Conservation (phyloP, 2,329 filamentous ascomycete species). For the Cucurbitaria berberidis region DNA sequence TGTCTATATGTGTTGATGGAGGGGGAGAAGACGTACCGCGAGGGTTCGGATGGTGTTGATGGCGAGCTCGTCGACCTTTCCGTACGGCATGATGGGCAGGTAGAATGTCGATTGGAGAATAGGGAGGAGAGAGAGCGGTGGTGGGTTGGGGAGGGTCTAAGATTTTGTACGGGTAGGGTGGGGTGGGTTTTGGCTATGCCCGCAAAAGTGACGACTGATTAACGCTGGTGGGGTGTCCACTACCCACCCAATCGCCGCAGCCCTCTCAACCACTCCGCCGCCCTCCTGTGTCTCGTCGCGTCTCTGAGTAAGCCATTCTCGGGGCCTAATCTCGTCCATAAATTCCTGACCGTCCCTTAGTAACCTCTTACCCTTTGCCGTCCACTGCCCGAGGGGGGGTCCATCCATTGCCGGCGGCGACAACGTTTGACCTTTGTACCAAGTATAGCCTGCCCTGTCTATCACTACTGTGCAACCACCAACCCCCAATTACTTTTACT, state of each 20-base stretch:
- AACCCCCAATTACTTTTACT: slow-evolving; percentile 1
- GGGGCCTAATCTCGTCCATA: not conserved
- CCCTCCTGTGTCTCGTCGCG: not conserved
- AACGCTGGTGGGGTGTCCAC: not conserved
- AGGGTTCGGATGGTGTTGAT: slow-evolving; percentile 98
- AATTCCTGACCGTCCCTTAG: slow-evolving; percentile 14
- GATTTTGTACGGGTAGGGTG: slow-evolving; percentile 29
- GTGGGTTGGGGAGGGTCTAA: slow-evolving; percentile 11
- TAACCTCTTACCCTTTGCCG: slow-evolving; percentile 11
- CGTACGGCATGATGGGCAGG: slow-evolving; percentile 77
- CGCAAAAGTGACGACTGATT: slow-evolving; percentile 1
- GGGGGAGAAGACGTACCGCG: slow-evolving; percentile 71
- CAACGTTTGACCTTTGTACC: slow-evolving; percentile 1
- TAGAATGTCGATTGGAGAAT: slow-evolving; percentile 19
- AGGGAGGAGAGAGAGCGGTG: slow-evolving; percentile 21
- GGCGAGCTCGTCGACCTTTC: slow-evolving; percentile 84
- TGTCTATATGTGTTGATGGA: slow-evolving; percentile 19
- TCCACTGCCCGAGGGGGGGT: slow-evolving; percentile 1
- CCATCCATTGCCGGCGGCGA: slow-evolving; percentile 13
- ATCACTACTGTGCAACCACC: too few species aligned
- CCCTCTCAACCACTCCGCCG: not conserved
- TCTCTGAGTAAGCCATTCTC: slow-evolving; percentile 10
- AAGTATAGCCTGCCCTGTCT: too few species aligned
- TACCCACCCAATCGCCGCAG: slow-evolving; percentile 9
- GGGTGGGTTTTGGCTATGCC: slow-evolving; percentile 3